These are phyloP conservation scores for Phlebiopsis flavidoalba DNA, from an alignment of 768 basidiomycete genomes.

Conservation along the genomic window DNA sequence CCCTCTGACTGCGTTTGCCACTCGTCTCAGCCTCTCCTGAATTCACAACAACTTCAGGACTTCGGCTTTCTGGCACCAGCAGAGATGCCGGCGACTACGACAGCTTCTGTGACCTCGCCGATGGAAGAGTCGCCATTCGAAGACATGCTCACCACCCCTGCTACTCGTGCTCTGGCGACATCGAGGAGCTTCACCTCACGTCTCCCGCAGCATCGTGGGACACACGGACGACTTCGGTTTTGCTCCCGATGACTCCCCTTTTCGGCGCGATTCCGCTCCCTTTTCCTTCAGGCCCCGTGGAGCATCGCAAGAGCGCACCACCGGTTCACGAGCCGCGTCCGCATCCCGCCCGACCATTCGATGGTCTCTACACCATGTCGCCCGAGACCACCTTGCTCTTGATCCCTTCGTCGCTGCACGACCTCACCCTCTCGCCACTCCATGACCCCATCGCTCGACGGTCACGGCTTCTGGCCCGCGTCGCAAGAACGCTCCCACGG, in stretches of 20 bases:
- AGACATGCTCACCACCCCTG: constrained; percentile 41
- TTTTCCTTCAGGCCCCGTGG: constrained; percentile 1
- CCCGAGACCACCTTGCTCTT: constrained; percentile 44
- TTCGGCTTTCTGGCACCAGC: constrained; percentile 20
- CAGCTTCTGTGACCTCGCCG: constrained; percentile 36
- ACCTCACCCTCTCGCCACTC: constrained; percentile 27
- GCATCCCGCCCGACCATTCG: constrained; percentile 24
- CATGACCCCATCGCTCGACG: constrained; percentile 8
- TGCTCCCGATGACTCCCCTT: constrained; percentile 18
- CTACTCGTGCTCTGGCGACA: constrained; percentile 30
- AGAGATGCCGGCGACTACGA: constrained; percentile 26
- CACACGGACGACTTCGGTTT: constrained; percentile 29
- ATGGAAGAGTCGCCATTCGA: constrained; percentile 44
- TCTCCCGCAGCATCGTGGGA: constrained; percentile 37
- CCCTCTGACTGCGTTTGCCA: constrained; percentile 3
- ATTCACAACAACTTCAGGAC: constrained; percentile 30
- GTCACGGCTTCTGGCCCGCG: constrained; percentile 20
- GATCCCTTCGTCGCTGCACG: constrained; percentile 32
- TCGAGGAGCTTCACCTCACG: constrained; percentile 38
- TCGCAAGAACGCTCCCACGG: constrained; percentile 42
- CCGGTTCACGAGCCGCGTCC: constrained; percentile 11
- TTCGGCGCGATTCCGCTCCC: constrained; percentile 23
- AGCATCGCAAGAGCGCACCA: constrained; percentile 19
- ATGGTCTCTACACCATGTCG: constrained; percentile 42
- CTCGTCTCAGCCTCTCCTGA: constrained; percentile 32